Evolutionary conservation across 225 moss, liverwort and hornwort genomes (phyloP).

Genomic region (Polytrichum formosum): DNA sequence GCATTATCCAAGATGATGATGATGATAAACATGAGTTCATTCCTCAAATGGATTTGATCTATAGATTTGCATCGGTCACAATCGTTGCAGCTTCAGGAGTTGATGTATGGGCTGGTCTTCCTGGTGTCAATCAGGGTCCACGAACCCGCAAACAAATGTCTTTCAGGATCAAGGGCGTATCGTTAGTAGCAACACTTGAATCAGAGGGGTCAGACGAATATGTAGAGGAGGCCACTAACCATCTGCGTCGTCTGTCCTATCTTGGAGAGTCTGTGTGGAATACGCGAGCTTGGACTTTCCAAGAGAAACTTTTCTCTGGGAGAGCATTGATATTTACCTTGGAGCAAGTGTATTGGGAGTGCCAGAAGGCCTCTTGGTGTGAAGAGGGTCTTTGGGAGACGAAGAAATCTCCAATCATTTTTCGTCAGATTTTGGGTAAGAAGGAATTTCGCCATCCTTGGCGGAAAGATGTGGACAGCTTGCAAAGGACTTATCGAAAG

Average conservation of each 20-base stretch:
- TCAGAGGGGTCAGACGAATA: too few relatives aligned
- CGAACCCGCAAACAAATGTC: neutral
- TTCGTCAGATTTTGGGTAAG: neutral
- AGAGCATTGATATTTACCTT: constrained; percentile 11
- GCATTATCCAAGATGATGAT: constrained; percentile 2
- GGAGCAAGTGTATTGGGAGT: constrained; percentile 23
- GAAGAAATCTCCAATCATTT: neutral
- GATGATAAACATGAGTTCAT: neutral
- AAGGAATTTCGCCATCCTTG: constrained; percentile 9
- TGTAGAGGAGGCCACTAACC: too few relatives aligned
- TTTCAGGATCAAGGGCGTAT: constrained; percentile 3
- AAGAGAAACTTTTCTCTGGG: constrained; percentile 10
- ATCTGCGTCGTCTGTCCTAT: neutral
- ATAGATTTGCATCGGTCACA: neutral
- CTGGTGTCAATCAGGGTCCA: neutral
- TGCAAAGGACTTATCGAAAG: neutral
- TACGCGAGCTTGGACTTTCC: constrained; percentile 15
- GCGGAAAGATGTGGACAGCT: too few relatives aligned
- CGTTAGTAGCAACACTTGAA: constrained; percentile 6
- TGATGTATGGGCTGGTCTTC: neutral
- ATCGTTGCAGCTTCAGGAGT: too few relatives aligned
- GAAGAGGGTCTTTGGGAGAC: constrained; percentile 16
- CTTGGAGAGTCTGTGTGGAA: neutral
- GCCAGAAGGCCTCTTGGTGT: constrained; percentile 14
- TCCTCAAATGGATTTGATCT: too few relatives aligned